These are phyloP conservation scores for Marasmius tenuissimus DNA, from an alignment of 1,284 basidiomycete species.

Conservation along the genomic window DNA sequence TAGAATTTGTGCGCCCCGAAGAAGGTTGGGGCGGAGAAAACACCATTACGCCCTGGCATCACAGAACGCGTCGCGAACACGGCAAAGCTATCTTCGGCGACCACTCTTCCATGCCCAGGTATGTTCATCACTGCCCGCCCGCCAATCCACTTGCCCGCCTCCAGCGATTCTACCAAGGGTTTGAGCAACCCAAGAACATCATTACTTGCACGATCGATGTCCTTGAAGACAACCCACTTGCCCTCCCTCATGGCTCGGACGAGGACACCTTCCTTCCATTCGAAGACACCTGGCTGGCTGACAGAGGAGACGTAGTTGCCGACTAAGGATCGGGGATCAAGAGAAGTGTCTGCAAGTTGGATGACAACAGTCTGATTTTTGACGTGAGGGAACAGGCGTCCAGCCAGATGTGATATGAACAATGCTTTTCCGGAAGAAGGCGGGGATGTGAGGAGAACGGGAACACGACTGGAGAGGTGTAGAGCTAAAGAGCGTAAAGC, in stretches of 20 bases:
- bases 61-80: conserved; percentile 82
- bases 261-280: conserved; percentile 95
- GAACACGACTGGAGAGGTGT: conserved; percentile 67
- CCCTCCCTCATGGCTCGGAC: conserved; percentile 90
- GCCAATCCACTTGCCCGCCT: conserved; percentile 75
- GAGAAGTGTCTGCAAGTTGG: conserved; percentile 90
- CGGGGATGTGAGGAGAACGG: conserved; percentile 84
- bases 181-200: conserved; percentile 87
- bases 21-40: conserved; percentile 62
- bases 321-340: conserved; percentile 92
- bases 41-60: conserved; percentile 38
- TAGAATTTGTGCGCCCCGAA: conserved; percentile 82
- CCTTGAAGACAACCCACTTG: conserved; percentile 92
- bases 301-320: conserved; percentile 94
- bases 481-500: conserved; percentile 68
- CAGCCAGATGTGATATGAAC: conserved; percentile 77
- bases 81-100: conserved; percentile 74
- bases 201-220: conserved; percentile 86
- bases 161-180: conserved; percentile 82
- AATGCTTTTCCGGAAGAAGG: conserved; percentile 92
- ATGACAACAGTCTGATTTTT: conserved; percentile 75
- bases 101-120: conserved; percentile 67
- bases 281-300: conserved; percentile 85
- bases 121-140: conserved; percentile 68
- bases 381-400: conserved; percentile 56